A percentile compares a stretch with the other conserved stretches of the same genome.
These are phyloP conservation scores for Berkeleyomyces basicola DNA, from an alignment of 2,329 filamentous ascomycete species.

Conservation along the genomic window DNA sequence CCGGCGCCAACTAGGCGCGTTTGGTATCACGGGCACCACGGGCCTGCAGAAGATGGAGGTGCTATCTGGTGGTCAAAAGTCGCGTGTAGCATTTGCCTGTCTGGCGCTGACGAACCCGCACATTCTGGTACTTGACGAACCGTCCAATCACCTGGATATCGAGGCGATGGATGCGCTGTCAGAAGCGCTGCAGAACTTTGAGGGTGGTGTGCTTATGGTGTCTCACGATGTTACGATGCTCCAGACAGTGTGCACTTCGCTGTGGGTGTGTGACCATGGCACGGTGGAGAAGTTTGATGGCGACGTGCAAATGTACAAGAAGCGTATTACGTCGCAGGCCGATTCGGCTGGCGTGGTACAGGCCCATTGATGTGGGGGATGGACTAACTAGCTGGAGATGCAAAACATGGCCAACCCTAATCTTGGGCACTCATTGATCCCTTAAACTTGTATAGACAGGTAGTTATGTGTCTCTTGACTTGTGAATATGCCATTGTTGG, in stretches of 20 bases:
- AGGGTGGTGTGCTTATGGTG: constrained; percentile 95
- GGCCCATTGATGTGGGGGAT: constrained; percentile 30
- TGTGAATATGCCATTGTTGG: too few species aligned
- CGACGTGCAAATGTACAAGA: constrained; percentile 94
- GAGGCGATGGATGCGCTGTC: constrained; percentile 96
- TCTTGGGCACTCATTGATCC: too few species aligned
- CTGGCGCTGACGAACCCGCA: constrained; percentile 86
- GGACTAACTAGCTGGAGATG: too few species aligned
- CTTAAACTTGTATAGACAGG: too few species aligned
- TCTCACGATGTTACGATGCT: constrained; percentile 98
- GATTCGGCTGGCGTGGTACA: constrained; percentile 75
- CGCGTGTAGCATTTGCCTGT: constrained; percentile 95
- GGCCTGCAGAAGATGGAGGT: constrained; percentile 91
- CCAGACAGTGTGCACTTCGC: constrained; percentile 80
- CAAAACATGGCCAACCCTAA: too few species aligned
- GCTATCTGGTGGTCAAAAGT: constrained; percentile 94
- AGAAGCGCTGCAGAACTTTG: constrained; percentile 66
- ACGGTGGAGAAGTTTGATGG: constrained; percentile 93
- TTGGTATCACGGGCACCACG: constrained; percentile 81
- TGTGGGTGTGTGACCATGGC: constrained; percentile 94
- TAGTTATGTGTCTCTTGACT: too few species aligned
- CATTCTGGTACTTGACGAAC: constrained; percentile 94
- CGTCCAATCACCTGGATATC: constrained; percentile 96
- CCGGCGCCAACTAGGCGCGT: constrained; percentile 80
- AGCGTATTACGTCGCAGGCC: constrained; percentile 79